Evolutionary conservation across 2,329 filamentous ascomycete species (phyloP), one percentile per base, ranked within the genome.

Genomic region (Epichloe uncinata): DNA sequence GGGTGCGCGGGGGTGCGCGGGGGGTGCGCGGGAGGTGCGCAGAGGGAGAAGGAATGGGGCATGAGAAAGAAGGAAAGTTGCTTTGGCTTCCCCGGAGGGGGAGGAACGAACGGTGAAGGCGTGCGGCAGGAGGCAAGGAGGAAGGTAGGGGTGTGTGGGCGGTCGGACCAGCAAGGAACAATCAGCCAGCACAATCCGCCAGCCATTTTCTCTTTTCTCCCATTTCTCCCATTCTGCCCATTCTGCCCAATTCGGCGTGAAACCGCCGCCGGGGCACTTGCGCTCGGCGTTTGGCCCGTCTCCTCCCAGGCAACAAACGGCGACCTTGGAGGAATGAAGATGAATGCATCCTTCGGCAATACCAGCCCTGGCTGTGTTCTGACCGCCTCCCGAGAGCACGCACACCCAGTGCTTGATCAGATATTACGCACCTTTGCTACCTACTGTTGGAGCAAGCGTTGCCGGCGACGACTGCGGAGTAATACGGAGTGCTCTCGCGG

Each of bases 301-400:
- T 20, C n/a, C 41, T 15, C 45, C 44, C 44, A 35, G 35, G 41
- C 33, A 26, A 36, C 49, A 45, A 50, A 35, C 33, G 37, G 38
- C 44, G 38, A 33, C 33, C 20, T 5, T 18, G 4, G 20, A 40
- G 42, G 26, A 30, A 50, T 22, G 36, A 15, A 36, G 30, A 11
- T 11, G 30, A 30, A 30, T 30, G 44, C 44, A 16, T 30, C 44
- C 34, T 47, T n/a, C 45, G 16, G 45, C 45, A 20, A 9, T 26
- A 26, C 44, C 35, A 38, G 44, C 35, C 15, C 35, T 13, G 35
- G 44, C 34, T 45, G 6, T 18, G 36, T 13, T 47, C 37, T 51
- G 50, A 51, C 50, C 50, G 50, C 50, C 42, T 51, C 45, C n/a
- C 15, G 44, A n/a, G 33, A 45, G 20, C 33, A 43, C 47, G n/a